phyloP scores from a whole-genome alignment of 345 rosid genomes.

The Geranium brycei region DNA sequence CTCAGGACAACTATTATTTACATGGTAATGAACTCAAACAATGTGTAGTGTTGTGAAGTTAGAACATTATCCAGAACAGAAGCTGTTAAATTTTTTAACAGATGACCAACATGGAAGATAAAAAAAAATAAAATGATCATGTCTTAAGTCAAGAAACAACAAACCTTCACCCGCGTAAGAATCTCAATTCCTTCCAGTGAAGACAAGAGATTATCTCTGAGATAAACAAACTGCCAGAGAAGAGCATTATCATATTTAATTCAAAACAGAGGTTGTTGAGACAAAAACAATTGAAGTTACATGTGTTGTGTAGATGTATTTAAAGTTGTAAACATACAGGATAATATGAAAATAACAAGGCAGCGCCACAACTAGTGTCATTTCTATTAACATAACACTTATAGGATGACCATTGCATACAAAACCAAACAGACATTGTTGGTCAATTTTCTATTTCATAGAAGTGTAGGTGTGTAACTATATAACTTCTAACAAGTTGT shows the following conservation, averaged over 20 bases:
- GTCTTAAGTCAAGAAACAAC: constrained; percentile 8
- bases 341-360: not conserved
- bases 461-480: not conserved
- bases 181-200: constrained; percentile 84
- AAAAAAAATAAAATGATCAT: not conserved
- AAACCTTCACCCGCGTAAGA: constrained; percentile 85
- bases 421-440: not conserved
- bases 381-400: no score
- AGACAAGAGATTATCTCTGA: constrained; percentile 86
- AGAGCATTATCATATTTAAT: not conserved
- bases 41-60: not conserved
- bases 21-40: no score
- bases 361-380: no score
- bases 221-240: constrained; percentile 79
- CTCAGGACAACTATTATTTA: not conserved
- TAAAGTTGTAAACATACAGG: not conserved
- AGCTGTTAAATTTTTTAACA: not conserved
- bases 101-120: not conserved
- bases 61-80: not conserved
- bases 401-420: not conserved
- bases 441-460: not conserved
- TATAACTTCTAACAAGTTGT: no score
- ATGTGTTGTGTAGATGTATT: not conserved
- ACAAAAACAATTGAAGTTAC: not conserved
- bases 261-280: not conserved